These are phyloP conservation scores for Podaxis pistillaris DNA, from an alignment of 768 basidiomycete species.

Conservation along the genomic window DNA sequence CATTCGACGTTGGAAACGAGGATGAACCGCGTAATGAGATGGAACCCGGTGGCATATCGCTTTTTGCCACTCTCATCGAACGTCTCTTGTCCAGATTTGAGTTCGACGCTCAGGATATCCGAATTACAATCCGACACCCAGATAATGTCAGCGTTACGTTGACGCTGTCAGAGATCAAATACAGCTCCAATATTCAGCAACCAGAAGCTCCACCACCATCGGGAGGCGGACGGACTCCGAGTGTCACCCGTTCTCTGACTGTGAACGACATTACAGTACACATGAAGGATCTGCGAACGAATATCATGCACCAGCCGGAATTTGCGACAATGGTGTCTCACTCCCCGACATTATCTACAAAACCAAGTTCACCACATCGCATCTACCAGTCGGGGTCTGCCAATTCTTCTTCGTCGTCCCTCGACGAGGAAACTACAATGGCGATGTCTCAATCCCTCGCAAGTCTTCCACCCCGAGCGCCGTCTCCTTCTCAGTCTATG, in stretches of 20 bases:
- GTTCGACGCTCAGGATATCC: conserved; percentile 68
- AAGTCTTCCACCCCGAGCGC: conserved; percentile 48
- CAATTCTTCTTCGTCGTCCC: conserved; percentile 53
- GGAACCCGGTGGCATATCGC: conserved; percentile 74
- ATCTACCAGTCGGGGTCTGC: conserved; percentile 38
- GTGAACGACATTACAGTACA: conserved; percentile 56
- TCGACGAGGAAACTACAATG: conserved; percentile 65
- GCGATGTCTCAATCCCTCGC: conserved; percentile 78
- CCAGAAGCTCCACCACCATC: neutral
- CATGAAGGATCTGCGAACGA: conserved; percentile 1
- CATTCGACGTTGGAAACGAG: conserved; percentile 42
- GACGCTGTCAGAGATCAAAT: conserved; percentile 54
- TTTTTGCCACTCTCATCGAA: conserved; percentile 81
- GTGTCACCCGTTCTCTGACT: conserved; percentile 47
- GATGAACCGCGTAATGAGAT: conserved; percentile 40
- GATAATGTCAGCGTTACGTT: conserved; percentile 61
- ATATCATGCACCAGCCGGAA: neutral
- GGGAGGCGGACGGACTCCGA: conserved; percentile 17
- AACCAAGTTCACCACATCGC: conserved; percentile 24
- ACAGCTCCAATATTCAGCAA: conserved; percentile 43
- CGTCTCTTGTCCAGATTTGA: conserved; percentile 76
- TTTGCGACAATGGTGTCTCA: neutral
- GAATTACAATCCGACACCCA: conserved; percentile 67
- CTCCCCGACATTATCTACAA: conserved; percentile 17
- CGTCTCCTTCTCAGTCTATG: conserved; percentile 46